Evolutionary conservation across 345 rosid genomes (phyloP).

Genomic region (Brassica nigra): DNA sequence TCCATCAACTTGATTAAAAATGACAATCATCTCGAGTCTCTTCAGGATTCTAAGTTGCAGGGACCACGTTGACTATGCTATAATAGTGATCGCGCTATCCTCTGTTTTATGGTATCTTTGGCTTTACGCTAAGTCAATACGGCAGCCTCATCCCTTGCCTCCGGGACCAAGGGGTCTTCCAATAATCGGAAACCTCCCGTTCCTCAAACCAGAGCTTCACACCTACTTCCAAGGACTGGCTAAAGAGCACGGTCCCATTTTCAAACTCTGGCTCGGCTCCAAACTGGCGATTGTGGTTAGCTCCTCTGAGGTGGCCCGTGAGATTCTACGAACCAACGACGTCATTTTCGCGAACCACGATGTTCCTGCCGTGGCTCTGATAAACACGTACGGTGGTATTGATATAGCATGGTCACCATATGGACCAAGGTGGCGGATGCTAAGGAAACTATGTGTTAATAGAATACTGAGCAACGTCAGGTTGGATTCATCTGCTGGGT

Average conservation of each 20-base stretch:
- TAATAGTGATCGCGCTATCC: not conserved
- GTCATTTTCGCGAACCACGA: constrained; percentile 37
- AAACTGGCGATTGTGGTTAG: constrained; percentile 30
- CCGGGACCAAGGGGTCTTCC: constrained; percentile 19
- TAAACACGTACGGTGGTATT: constrained; percentile 21
- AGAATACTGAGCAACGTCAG: not conserved
- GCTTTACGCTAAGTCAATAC: not conserved
- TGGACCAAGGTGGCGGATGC: constrained; percentile 24
- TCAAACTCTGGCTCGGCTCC: constrained; percentile 38
- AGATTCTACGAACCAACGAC: constrained; percentile 33
- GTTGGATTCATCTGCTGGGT: not conserved
- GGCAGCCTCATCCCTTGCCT: not conserved
- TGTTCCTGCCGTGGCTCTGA: not conserved
- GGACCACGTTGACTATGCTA: not conserved
- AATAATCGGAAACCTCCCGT: constrained; percentile 37
- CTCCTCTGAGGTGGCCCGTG: constrained; percentile 19
- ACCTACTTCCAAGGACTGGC: constrained; percentile 21
- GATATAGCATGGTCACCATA: constrained; percentile 25
- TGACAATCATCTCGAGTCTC: not conserved
- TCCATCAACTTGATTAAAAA: not conserved
- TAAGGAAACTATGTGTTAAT: not conserved
- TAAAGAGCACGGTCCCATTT: constrained; percentile 36
- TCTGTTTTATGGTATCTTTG: not conserved
- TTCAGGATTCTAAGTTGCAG: not conserved
- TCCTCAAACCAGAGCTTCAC: constrained; percentile 33